Evolutionary conservation across 2,329 filamentous ascomycete species (phyloP), one percentile per base, ranked within the genome.

Genomic region (Pseudopithomyces chartarum): DNA sequence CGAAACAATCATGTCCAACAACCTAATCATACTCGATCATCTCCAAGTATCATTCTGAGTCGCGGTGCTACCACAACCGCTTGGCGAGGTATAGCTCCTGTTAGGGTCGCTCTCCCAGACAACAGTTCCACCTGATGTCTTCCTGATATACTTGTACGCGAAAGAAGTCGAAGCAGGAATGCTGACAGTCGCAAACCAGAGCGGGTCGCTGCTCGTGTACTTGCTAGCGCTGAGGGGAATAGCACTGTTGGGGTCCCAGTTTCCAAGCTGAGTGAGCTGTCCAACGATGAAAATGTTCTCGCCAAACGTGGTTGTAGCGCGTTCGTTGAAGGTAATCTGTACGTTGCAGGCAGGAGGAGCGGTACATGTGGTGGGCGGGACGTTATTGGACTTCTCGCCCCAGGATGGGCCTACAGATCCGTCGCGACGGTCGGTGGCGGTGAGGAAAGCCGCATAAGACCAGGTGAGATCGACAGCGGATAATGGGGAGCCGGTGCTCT

Each of bases 251-350:
- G 79, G 54, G 22, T 77, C 65, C 80, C 81, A 82, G 20, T 61
- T 67, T 1, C 81, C 80, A 1, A 83, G 69, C 29, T 79, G 75
- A 0, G 71, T 59, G 1, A 76, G 67, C 59, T 75, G 76, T 23
- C 81, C 81, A 0, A 76, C 67, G 5, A 83, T 66, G 46, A 77
- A 79, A 15, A 83, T 59, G 58, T 81, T 80, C 60, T 83, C 79
- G 26, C 81, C 81, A 47, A 69, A 79, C 52, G 77, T 76, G 0
- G 81, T 84, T 0, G 73, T 73, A 0, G 78, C 80, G 52, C 79
- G 79, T n/a, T 82, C 77, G 52, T 77, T 73, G 70, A 84, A 83
- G 3, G 73, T 73, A n/a, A 81, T 71, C 11, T 56, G 56, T 3
- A 68, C 55, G 39, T 60, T 62, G 48, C 63, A 59, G 76, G 58